These are phyloP conservation scores for Cyathus pygmaeus DNA, from an alignment of 1,284 basidiomycete genomes.

Conservation along the genomic window DNA sequence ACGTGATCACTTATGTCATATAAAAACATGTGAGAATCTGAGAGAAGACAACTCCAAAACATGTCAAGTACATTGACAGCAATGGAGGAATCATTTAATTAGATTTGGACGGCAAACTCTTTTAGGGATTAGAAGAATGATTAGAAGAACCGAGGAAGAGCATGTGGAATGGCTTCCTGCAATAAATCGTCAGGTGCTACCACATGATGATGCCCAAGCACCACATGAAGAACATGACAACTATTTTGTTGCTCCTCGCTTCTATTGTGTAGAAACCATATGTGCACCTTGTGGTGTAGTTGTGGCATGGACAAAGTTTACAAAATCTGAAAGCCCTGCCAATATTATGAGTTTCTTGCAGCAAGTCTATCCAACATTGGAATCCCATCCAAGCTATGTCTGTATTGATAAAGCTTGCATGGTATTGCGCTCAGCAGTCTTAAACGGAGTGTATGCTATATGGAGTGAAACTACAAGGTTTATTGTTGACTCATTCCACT, in stretches of 20 bases:
- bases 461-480: constrained; percentile 22
- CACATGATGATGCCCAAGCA: constrained; percentile 19
- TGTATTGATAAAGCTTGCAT: constrained; percentile 34
- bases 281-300: constrained; percentile 33
- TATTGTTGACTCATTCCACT: constrained; percentile 30
- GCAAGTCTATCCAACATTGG: constrained; percentile 18
- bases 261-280: constrained; percentile 29
- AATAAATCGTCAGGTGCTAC: constrained; percentile 5
- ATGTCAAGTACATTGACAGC: constrained; percentile 23
- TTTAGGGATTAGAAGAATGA: constrained; percentile 23
- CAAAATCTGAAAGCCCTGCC: constrained; percentile 31
- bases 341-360: constrained; percentile 30
- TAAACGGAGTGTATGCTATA: constrained; percentile 12
- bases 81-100: constrained; percentile 22
- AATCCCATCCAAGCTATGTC: constrained; percentile 25
- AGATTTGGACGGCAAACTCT: constrained; percentile 10
- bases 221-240: constrained; percentile 16
- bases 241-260: constrained; percentile 23
- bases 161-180: constrained; percentile 20
- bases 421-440: constrained; percentile 17
- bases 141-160: constrained; percentile 25
- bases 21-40: constrained; percentile 15
- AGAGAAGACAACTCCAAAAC: constrained; percentile 20
- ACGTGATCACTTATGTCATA: constrained; percentile 14
- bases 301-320: constrained; percentile 35